These are phyloP conservation scores for Pseudoscleropodium purum DNA, from an alignment of 225 moss, liverwort and hornwort species.

Conservation along the genomic window DNA sequence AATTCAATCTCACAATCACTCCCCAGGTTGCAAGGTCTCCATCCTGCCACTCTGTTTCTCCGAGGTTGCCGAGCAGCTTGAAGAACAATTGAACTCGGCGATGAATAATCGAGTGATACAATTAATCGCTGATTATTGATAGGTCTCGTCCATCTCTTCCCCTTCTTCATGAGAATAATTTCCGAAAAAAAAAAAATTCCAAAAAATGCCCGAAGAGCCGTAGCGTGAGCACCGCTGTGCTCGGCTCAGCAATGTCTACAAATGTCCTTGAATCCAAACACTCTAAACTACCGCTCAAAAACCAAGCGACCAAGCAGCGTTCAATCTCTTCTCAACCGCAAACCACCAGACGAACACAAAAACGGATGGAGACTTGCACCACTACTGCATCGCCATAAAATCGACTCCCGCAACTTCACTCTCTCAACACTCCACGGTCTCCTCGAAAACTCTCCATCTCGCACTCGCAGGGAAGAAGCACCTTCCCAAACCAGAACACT, in stretches of 20 bases:
- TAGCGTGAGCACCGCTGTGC: not conserved
- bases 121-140: not conserved
- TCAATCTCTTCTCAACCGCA: not conserved
- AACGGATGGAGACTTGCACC: not conserved
- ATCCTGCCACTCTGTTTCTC: not conserved
- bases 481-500: not conserved
- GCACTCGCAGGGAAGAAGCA: not conserved
- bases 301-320: not conserved
- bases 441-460: not conserved
- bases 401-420: not conserved
- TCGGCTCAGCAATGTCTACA: not conserved
- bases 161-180: not conserved
- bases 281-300: not conserved
- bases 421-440: not conserved
- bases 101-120: not conserved
- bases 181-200: not conserved
- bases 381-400: not conserved
- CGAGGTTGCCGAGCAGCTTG: not conserved
- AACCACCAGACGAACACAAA: not conserved
- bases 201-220: not conserved
- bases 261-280: not conserved
- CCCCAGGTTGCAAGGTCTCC: not conserved
- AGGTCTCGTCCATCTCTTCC: not conserved
- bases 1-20: not conserved
- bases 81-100: not conserved